Conservation (phyloP, 2,329 filamentous ascomycete species). For the Dactylellina drechsleri region DNA sequence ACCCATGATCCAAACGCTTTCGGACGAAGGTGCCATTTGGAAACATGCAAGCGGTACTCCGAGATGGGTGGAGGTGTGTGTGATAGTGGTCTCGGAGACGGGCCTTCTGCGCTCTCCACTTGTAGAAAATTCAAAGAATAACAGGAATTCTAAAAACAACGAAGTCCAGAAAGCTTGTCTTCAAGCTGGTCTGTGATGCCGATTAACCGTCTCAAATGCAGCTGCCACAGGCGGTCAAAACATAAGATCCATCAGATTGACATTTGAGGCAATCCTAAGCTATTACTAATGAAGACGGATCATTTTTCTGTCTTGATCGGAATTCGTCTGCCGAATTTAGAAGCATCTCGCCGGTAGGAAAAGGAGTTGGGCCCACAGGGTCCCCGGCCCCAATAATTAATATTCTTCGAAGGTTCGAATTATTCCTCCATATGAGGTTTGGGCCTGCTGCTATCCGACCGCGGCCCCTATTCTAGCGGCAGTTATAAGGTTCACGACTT, state of each 20-base stretch:
- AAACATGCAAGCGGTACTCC: neutral
- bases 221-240: slow-evolving; percentile 2
- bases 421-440: neutral
- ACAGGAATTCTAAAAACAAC: slow-evolving; percentile 11
- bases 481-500: slow-evolving; percentile 1
- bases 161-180: slow-evolving; percentile 12
- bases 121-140: neutral
- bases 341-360: slow-evolving; percentile 3
- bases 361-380: neutral
- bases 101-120: neutral
- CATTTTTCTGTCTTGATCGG: slow-evolving; percentile 6
- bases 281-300: slow-evolving; percentile 1
- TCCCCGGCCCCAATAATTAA: too few species aligned
- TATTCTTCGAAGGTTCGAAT: neutral
- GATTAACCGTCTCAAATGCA: slow-evolving; percentile 2
- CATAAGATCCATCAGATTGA: slow-evolving; percentile 1
- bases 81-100: neutral
- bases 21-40: neutral
- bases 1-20: neutral
- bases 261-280: neutral
- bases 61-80: neutral
- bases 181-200: neutral
- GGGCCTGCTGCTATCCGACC: neutral
- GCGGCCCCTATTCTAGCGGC: slow-evolving; percentile 3
- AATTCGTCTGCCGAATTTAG: slow-evolving; percentile 8